Conservation (phyloP, 169 alveolate genomes). For the Plasmodium gonderi region DNA sequence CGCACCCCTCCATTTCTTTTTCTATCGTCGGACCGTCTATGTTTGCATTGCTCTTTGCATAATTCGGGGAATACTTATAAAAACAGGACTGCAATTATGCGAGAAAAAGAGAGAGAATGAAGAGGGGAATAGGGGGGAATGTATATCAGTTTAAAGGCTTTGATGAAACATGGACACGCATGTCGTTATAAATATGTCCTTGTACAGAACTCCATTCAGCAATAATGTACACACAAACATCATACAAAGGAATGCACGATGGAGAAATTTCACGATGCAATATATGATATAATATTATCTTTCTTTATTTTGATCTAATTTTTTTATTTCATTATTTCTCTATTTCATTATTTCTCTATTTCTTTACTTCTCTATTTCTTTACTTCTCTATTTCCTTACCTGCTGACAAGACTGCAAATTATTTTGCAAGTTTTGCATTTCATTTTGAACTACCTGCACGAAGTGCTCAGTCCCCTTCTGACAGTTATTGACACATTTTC, state of each 20-base stretch:
- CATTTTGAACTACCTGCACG: slow-evolving; percentile 84
- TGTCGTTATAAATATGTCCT: neutral
- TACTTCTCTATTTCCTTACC: slow-evolving; percentile 65
- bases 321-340: too few relatives aligned
- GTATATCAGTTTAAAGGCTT: neutral
- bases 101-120: neutral
- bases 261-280: too few relatives aligned
- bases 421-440: slow-evolving; percentile 81
- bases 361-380: neutral
- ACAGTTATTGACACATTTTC: slow-evolving; percentile 83
- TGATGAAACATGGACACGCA: neutral
- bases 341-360: neutral
- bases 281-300: too few relatives aligned
- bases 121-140: neutral
- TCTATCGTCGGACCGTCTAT: slow-evolving; percentile 73
- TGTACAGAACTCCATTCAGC: too few relatives aligned
- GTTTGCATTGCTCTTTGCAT: slow-evolving; percentile 73
- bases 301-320: too few relatives aligned
- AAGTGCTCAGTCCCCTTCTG: slow-evolving; percentile 83
- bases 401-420: slow-evolving; percentile 81
- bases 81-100: slow-evolving; percentile 45
- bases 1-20: slow-evolving; percentile 83
- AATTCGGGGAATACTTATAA: slow-evolving; percentile 78
- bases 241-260: too few relatives aligned
- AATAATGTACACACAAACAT: too few relatives aligned